These are phyloP conservation scores for Pleurotus sapidus DNA, from an alignment of 768 basidiomycete species.

Conservation along the genomic window DNA sequence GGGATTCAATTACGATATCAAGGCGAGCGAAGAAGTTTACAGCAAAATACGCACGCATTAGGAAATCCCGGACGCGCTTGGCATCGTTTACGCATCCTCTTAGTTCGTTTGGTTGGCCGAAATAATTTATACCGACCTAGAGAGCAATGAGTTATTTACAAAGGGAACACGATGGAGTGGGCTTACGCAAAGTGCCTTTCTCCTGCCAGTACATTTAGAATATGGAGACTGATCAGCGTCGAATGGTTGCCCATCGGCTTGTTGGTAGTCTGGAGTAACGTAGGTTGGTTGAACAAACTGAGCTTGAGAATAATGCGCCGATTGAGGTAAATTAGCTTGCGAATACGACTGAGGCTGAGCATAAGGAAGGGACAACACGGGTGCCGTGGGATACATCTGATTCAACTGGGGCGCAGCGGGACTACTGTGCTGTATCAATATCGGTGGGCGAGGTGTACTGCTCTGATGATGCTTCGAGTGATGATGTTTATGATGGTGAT, in stretches of 20 bases:
- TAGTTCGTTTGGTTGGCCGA: constrained; percentile 59
- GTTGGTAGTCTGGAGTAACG: neutral
- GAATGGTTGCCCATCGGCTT: constrained; percentile 1
- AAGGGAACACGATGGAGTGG: neutral
- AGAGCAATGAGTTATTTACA: constrained; percentile 9
- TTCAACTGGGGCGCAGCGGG: neutral
- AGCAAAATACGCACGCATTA: constrained; percentile 29
- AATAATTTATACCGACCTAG: constrained; percentile 81
- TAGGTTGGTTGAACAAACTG: neutral
- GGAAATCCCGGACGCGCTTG: constrained; percentile 63
- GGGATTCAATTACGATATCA: neutral
- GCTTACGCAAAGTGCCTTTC: constrained; percentile 80
- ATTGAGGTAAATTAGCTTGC: neutral
- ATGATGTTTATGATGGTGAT: neutral
- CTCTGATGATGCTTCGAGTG: constrained; percentile 5
- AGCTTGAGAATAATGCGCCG: neutral
- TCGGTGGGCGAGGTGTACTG: neutral
- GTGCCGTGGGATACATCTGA: neutral
- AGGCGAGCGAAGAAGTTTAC: neutral
- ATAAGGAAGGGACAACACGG: neutral
- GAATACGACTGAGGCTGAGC: neutral
- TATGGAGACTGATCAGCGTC: constrained; percentile 47
- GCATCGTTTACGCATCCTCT: constrained; percentile 84
- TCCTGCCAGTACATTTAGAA: constrained; percentile 74
- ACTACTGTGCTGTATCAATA: neutral